These are phyloP conservation scores for Coniochaeta sp. DNA, from an alignment of 2,329 filamentous ascomycete species.

Conservation along the genomic window DNA sequence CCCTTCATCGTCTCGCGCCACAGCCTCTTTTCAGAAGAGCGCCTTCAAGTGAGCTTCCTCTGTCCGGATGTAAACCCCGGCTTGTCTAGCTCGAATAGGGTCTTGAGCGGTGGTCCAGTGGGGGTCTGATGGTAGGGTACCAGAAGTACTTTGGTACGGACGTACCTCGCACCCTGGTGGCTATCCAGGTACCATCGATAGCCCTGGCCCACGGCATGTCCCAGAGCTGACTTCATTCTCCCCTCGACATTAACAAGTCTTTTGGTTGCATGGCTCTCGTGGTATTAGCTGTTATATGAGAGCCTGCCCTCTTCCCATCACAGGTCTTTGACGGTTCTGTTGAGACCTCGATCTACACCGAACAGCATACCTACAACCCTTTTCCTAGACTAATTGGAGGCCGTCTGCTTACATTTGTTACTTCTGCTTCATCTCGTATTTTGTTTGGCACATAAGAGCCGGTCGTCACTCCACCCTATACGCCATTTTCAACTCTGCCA, in stretches of 20 bases:
- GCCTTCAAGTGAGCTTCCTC: too few species aligned
- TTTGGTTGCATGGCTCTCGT: background rate
- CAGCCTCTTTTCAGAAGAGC: background rate
- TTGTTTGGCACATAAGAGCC: background rate
- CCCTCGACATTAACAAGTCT: background rate
- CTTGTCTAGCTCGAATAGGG: too few species aligned
- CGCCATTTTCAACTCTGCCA: too few species aligned
- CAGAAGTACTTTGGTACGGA: background rate
- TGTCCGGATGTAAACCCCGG: too few species aligned
- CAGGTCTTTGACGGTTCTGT: background rate
- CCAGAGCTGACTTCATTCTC: background rate
- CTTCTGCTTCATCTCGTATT: conserved; percentile 3
- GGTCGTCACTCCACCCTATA: conserved; percentile 3
- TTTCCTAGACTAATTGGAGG: conserved; percentile 14
- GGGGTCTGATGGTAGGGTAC: too few species aligned
- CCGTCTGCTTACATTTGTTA: conserved; percentile 10
- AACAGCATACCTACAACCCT: conserved; percentile 2
- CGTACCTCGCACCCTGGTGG: background rate
- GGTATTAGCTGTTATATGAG: background rate
- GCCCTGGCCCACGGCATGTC: background rate
- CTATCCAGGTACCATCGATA: background rate
- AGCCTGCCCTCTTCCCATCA: background rate
- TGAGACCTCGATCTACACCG: background rate
- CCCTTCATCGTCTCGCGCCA: background rate
- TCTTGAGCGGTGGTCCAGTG: too few species aligned